phyloP scores from a whole-genome alignment of 2,329 filamentous ascomycete genomes.

The Paraphaeosphaeria sporulosa region DNA sequence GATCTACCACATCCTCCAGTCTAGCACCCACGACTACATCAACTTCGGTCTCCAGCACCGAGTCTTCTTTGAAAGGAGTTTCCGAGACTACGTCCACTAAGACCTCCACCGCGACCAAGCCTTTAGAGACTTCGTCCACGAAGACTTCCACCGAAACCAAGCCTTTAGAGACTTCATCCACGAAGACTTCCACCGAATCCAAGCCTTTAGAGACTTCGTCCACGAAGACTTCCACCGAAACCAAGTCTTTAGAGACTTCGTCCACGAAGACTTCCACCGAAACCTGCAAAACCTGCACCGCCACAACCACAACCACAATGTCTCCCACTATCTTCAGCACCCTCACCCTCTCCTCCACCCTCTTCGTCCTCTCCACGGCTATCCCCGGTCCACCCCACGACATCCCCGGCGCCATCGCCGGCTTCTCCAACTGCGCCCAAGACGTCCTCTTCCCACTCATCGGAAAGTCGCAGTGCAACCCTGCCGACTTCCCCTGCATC shows the following conservation, averaged over 20 bases:
- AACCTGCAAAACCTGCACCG: not conserved
- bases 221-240: too few species aligned
- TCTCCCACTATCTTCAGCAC: slow-evolving; percentile 14
- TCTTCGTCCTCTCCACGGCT: slow-evolving; percentile 18
- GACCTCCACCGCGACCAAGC: too few species aligned
- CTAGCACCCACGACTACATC: too few species aligned
- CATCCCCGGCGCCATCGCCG: slow-evolving; percentile 22
- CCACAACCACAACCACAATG: slow-evolving; percentile 15
- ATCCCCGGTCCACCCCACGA: not conserved
- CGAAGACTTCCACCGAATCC: too few species aligned
- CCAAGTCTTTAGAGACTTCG: too few species aligned
- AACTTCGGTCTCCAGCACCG: too few species aligned
- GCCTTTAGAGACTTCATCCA: too few species aligned
- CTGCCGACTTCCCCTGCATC: slow-evolving; percentile 30
- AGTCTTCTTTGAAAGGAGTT: not conserved
- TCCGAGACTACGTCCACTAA: not conserved
- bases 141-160: too few species aligned
- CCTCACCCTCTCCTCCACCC: slow-evolving; percentile 22
- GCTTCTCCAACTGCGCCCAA: slow-evolving; percentile 29
- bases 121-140: too few species aligned
- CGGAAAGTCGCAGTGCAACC: slow-evolving; percentile 26
- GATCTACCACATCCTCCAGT: too few species aligned
- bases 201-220: too few species aligned
- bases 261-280: too few species aligned
- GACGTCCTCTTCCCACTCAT: slow-evolving; percentile 27